These are phyloP conservation scores for Acacia crassicarpa DNA, from an alignment of 306 rosid genomes.

Conservation along the genomic window DNA sequence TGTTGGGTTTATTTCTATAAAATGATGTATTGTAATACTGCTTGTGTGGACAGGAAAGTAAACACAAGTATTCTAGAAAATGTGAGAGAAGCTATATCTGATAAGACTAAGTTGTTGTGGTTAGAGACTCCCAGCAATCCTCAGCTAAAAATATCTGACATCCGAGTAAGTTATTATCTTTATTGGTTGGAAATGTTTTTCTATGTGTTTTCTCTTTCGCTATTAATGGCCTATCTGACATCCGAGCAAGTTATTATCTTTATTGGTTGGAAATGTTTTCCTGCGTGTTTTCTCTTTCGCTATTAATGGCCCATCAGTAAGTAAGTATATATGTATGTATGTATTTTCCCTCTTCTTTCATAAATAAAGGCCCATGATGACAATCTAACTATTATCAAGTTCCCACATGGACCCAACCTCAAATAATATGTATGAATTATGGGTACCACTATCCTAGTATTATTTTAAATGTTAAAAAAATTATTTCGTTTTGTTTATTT, in stretches of 20 bases:
- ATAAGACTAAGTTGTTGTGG: constrained; percentile 52
- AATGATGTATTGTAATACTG: background rate
- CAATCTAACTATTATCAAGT: too few species aligned
- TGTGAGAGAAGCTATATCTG: constrained; percentile 68
- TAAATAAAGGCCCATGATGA: too few species aligned
- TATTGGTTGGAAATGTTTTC: too few species aligned
- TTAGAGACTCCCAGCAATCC: background rate
- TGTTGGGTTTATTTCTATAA: background rate
- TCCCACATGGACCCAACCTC: background rate
- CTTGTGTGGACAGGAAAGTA: constrained; percentile 61
- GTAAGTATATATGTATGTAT: too few species aligned
- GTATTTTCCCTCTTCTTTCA: background rate
- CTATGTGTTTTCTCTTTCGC: too few species aligned
- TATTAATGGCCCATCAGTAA: too few species aligned
- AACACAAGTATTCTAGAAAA: constrained; percentile 72
- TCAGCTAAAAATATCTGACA: background rate
- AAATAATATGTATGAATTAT: background rate
- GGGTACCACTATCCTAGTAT: background rate
- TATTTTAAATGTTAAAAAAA: background rate
- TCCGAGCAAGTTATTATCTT: too few species aligned
- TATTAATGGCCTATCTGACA: too few species aligned
- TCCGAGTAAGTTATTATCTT: constrained; percentile 59
- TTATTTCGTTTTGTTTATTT: background rate
- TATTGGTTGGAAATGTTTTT: background rate
- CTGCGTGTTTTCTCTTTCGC: too few species aligned